Base-by-base conservation (phyloP, 208 protist genomes). In the Novymonas esmeraldas region DNA sequence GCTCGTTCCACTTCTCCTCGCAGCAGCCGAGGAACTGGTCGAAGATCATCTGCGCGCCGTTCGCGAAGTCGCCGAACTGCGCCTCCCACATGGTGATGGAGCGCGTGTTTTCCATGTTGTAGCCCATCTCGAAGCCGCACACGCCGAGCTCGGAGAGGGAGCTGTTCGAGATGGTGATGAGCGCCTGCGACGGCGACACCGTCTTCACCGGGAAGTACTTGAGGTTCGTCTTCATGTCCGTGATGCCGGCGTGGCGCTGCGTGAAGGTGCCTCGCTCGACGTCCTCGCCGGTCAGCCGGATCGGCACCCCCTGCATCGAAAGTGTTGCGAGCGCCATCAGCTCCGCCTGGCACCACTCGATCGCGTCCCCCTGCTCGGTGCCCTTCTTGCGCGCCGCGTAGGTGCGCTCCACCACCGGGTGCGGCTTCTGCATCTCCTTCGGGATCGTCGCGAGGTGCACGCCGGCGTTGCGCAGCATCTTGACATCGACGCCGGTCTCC, bases 11-110 rank as follows among this genome's bases (percentile, higher is more conserved):
- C 85, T 99, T 99, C 71, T 95, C 80, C 87, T 99, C 98, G 29
- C 87, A 84, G 69, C 70, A 84, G 67, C 73, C 76, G 45, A 98
- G 64, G 64, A 97, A 97, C 85, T 99, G 98, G 84, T 99, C 99
- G 76, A 99, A 98, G 61, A 99, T 98, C 57, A 99, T 96, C 85
- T 99, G 98, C 13, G 98, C 98, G 64, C 96, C 95, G 85, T 99
- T 99, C 34, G 97, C 93, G 71, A 99, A 99, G 84, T 99, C 99
- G 70, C 98, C 99, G 81, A 99, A 99, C 82, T 99, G 98, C 28
- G 98, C 98, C 81, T 99, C 98, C 99, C 99, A 99, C 51, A 99
- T 86, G 10, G 98, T 92, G 24, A 99, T 80, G 28, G 81, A 77
- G 57, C 98, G 92, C n/a, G 95, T 94, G 73, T 93, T 96, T 73